Base-by-base conservation (phyloP, 2,329 filamentous ascomycete genomes). In the Cladosporium sp. region DNA sequence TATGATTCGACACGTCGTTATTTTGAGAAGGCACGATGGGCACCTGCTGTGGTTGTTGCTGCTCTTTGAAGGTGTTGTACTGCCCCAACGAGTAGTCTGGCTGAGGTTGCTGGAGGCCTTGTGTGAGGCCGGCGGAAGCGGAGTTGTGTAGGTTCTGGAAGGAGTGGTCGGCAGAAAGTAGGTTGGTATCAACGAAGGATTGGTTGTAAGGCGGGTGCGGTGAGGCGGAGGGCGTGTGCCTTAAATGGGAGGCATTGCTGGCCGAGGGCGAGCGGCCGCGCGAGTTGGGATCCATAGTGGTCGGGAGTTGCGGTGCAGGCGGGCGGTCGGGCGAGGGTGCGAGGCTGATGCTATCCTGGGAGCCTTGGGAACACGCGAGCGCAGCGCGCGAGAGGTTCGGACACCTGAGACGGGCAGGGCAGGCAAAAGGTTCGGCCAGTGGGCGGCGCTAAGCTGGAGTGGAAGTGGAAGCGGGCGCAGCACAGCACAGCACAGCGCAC, bases 41-140 rank as follows among this genome's bases (percentile, higher is more conserved):
- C 52, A 35, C 38, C 59, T 70, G 77, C 55, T 65, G 68, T 66
- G 68, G 72, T 55, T 63, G 61, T 5, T 28, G 22, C 43, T 64
- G 61, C 43, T 57, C 56, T 14, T 57, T 50, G 52, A 59, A 61
- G 49, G 58, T 54, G 51, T 54, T 54, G 56, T 63, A 50, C 31
- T 50, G 59, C 66, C 55, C 61, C 69, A 78, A 59, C 69, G 73
- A 68, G 63, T 76, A 63, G 44, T 65, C 59, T 28, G 59, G 55
- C 46, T 52, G 43, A 22, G 65, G 63, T 52, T 72, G 71, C 55
- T 74, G 71, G 65, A 75, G 77, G 59, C 63, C 63, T 67, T 72
- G 74, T 62, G 71, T 69, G 62, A 73, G 70, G 57, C 66, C 56
- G 50, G 59, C 44, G 33, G 52, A 45, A 38, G 61, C 48, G 18